Evolutionary conservation across 2,329 filamentous ascomycete species (phyloP).

Genomic region (Juglanconis oblonga): DNA sequence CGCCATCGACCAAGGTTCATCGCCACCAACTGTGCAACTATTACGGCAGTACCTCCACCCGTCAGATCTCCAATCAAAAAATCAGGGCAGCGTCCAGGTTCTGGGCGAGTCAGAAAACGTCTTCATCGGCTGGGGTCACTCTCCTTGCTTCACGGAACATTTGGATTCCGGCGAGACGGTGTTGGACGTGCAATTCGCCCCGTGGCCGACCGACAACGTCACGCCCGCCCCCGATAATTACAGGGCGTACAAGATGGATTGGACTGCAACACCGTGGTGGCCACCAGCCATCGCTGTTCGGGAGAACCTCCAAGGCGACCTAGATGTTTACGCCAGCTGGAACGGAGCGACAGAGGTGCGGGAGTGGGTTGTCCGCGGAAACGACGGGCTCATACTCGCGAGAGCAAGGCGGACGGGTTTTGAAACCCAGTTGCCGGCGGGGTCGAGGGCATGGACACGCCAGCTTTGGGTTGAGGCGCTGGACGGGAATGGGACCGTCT

Average conservation of each 20-base stretch:
- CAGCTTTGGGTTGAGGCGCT: background rate
- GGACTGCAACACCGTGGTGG: slow-evolving; percentile 24
- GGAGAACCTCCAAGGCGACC: slow-evolving; percentile 20
- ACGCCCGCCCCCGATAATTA: slow-evolving; percentile 17
- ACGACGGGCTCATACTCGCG: background rate
- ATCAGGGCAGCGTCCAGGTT: slow-evolving; percentile 35
- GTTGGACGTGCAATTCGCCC: slow-evolving; percentile 39
- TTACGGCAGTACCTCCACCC: slow-evolving; percentile 36
- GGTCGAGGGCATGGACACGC: background rate
- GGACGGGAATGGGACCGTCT: background rate
- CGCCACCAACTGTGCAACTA: slow-evolving; percentile 39
- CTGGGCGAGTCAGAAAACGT: slow-evolving; percentile 19
- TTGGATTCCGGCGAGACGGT: slow-evolving; percentile 33
- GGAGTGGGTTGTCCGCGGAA: slow-evolving; percentile 5
- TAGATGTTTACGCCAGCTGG: slow-evolving; percentile 28
- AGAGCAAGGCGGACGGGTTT: background rate
- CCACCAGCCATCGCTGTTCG: slow-evolving; percentile 20
- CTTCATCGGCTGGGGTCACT: slow-evolving; percentile 44
- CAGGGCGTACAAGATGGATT: slow-evolving; percentile 25
- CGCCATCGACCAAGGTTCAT: slow-evolving; percentile 29
- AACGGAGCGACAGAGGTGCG: slow-evolving; percentile 30
- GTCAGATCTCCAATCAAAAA: slow-evolving; percentile 30
- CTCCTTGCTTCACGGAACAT: slow-evolving; percentile 44
- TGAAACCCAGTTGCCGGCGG: background rate
- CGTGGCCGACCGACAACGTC: slow-evolving; percentile 20